Evolutionary conservation across 2,329 filamentous ascomycete species (phyloP).

Genomic region (Emericellopsis atlantica): DNA sequence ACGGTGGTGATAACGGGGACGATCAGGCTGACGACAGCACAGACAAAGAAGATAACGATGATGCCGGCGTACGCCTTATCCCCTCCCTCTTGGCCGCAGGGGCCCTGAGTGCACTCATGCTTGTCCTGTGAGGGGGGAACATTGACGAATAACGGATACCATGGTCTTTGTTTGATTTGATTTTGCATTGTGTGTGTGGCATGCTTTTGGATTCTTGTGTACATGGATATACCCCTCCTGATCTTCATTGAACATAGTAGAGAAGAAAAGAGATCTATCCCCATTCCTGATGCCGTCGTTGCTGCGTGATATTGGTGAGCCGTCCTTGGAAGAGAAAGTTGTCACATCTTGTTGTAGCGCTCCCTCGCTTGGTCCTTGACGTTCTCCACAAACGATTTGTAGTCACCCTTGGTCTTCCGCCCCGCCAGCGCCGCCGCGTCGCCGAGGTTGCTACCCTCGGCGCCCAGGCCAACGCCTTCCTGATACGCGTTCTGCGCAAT

Average conservation of each 20-base stretch:
- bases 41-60: neutral
- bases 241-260: too few relatives aligned
- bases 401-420: slow-evolving; percentile 45
- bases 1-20: neutral
- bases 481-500: slow-evolving; percentile 53
- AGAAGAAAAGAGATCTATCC: too few relatives aligned
- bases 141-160: too few relatives aligned
- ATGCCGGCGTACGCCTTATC: neutral
- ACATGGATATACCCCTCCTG: too few relatives aligned
- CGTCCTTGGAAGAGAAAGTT: too few relatives aligned
- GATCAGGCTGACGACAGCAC: neutral
- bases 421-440: slow-evolving; percentile 54
- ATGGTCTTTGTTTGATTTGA: too few relatives aligned
- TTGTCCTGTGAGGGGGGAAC: too few relatives aligned
- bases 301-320: too few relatives aligned
- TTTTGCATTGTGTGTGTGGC: too few relatives aligned
- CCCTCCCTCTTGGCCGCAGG: neutral
- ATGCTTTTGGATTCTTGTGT: too few relatives aligned
- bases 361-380: slow-evolving; percentile 55
- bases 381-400: slow-evolving; percentile 49
- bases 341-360: slow-evolving; percentile 43
- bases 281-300: too few relatives aligned
- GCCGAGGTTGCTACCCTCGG: slow-evolving; percentile 55
- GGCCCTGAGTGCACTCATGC: neutral
- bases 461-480: slow-evolving; percentile 57